Base-by-base conservation (phyloP, 768 basidiomycete species). In the Pulveroboletus frians region DNA sequence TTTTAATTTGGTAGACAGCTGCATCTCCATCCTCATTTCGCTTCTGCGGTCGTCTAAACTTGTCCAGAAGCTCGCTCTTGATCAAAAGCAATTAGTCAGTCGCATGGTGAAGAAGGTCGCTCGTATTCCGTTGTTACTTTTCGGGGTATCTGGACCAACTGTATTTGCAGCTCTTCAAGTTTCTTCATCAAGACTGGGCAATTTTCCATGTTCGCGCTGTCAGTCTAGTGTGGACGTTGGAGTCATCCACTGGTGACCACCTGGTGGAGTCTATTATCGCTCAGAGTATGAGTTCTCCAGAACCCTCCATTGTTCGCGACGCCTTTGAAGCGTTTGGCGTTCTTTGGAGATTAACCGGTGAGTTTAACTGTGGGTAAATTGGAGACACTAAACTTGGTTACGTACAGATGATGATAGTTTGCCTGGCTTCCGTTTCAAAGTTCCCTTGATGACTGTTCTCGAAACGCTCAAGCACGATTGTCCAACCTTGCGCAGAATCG, bases 271-370 rank as follows among this genome's bases (percentile, higher is more conserved):
- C 88, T 5, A 84, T 91, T 38, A 69, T 97, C 27, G 80, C 92
- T 1, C 78, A 84, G 49, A 78, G 76, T 14, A 77, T 98, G 72
- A 76, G 76, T 9, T 78, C 83, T 7, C 62, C 75, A 0, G 75
- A 81, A 29, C 67, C 71, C 7, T 61, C 61, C 2, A 72, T 74
- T 36, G 69, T 76, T 3, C 69, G 77, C 15, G 77, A 80, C 17
- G 79, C 83, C 2, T 89, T 84, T 60, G 88, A 95, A 56, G 88
- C 88, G 0, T 97, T 99, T 64, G 93, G 95, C 3, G 81, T 89
- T 4, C 71, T 99, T 6, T 99, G 95, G 95, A 78, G 92, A 49
- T 69, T 93, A 49, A 86, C 85, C 42, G 92, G 94, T 88, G 41
- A 51, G 75, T 59, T 36, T 14, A 26, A 9, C 14, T 32, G 42